Conservation (phyloP, 805 yeast species). For the Kodamaea jinghongensis region DNA sequence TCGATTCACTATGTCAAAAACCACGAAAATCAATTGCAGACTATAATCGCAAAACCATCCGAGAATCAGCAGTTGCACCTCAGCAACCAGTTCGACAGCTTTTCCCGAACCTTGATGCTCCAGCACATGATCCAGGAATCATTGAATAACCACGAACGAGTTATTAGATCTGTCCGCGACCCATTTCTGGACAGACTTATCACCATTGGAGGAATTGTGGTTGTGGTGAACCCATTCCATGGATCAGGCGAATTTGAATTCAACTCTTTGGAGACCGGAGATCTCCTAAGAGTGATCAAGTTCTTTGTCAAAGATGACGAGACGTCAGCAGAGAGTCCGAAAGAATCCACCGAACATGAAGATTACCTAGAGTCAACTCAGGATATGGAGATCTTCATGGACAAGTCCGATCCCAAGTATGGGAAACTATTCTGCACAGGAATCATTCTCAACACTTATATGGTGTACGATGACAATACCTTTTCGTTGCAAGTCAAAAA, state of each 20-base stretch:
- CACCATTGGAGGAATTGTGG: conserved; percentile 29
- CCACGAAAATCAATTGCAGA: conserved; percentile 6
- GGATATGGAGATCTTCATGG: conserved; percentile 12
- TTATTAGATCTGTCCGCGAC: conserved; percentile 25
- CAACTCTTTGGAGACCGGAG: conserved; percentile 26
- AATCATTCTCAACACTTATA: conserved; percentile 25
- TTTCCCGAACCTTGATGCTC: conserved; percentile 26
- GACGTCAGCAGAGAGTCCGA: not conserved
- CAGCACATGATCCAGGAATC: conserved; percentile 20
- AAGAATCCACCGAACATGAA: not conserved
- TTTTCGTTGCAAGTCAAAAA: conserved; percentile 18
- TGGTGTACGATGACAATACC: conserved; percentile 18
- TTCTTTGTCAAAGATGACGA: conserved; percentile 18
- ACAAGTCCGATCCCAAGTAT: conserved; percentile 17
- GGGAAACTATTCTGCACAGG: conserved; percentile 27
- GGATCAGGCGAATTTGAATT: conserved; percentile 20
- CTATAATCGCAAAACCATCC: conserved; percentile 16
- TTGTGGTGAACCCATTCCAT: conserved; percentile 28
- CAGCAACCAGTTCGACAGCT: conserved; percentile 21
- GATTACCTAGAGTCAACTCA: not conserved
- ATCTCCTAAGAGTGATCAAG: conserved; percentile 26
- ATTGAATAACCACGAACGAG: conserved; percentile 12
- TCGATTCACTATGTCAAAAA: conserved; percentile 7
- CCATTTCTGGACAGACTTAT: conserved; percentile 25
- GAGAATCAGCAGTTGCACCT: conserved; percentile 13